A percentile compares a stretch with the other conserved stretches of the same genome.
Evolutionary conservation across 2,329 filamentous ascomycete species (phyloP).

Genomic region (Ceratocystis lukuohia): DNA sequence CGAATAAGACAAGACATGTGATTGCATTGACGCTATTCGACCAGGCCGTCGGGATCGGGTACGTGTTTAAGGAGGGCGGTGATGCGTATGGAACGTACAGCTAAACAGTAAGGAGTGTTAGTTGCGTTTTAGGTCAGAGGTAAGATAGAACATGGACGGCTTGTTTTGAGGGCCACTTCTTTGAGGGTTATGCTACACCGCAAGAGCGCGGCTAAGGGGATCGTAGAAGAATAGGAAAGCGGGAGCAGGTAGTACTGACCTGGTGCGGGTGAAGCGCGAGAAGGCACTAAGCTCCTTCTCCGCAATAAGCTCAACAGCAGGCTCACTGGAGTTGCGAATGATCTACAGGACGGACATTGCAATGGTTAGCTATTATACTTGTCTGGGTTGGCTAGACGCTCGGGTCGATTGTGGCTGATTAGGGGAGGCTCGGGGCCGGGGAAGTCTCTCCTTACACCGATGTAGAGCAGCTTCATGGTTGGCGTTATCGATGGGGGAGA

Average conservation of each 20-base stretch:
- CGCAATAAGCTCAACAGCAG: conserved; percentile 60
- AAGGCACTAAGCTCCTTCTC: conserved; percentile 68
- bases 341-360: conserved; percentile 38
- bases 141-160: background rate
- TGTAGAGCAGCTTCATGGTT: conserved; percentile 77
- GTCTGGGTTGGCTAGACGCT: background rate
- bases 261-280: conserved; percentile 64
- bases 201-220: background rate
- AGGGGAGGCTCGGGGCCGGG: background rate
- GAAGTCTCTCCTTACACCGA: conserved; percentile 47
- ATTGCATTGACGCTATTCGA: background rate
- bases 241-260: conserved; percentile 34
- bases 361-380: conserved; percentile 3
- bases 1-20: background rate
- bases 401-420: background rate
- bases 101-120: conserved; percentile 8
- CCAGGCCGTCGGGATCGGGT: background rate
- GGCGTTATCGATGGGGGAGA: conserved; percentile 2
- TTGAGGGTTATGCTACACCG: background rate
- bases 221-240: background rate
- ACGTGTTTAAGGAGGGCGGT: background rate
- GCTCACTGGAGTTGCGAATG: conserved; percentile 64
- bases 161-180: background rate
- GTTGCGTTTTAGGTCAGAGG: background rate
- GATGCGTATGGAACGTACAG: conserved; percentile 11